Evolutionary conservation across 306 rosid species (phyloP), one percentile per base, ranked within the genome.

Genomic region (Senna tora): DNA sequence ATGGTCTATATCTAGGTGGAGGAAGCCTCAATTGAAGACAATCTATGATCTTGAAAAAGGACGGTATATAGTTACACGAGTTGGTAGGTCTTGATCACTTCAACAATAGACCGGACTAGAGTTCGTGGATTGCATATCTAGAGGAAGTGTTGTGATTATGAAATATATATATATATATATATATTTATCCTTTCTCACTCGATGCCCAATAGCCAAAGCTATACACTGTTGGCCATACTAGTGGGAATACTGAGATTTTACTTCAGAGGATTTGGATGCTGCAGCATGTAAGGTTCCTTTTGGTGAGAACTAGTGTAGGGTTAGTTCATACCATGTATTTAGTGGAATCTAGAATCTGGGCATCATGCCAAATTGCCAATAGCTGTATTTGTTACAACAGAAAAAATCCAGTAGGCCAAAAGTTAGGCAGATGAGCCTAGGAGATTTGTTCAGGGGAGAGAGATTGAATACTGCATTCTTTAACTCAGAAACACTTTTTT

Each of bases 11-110:
- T 84, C 88, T 30, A 84, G 83, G 83, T 89, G 87, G 86, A 82
- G 85, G 72, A 89, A 84, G 75, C 89, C 91, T 25, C 85, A 86
- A 72, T 52, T 86, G 63, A 89, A 89, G 86, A 86, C 87, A 4
- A 78, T 89, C 22, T 89, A 82, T 53, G 94, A 89, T 82, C 85
- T 89, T 25, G 94, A 86, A 77, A 89, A 82, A 50, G 94, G 94
- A 71, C 77, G 91, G 67, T 89, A 86, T 67, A 82, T 89, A 73
- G 82, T 86, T 42, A 86, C 91, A 50, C 81, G 86, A 13, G 79
- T 86, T 21, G 74, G 75, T 67, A 84, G 77, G 73, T 68, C 42
- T 39, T 84, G 81, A 73, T 73, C 65, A 68, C 54, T 59, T 49
- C 16, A 28, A 41, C 19, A 8, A 51, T 5, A 61, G 57, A 38